phyloP scores from a whole-genome alignment of 331 rosid species.

The Dryas integrifolia region DNA sequence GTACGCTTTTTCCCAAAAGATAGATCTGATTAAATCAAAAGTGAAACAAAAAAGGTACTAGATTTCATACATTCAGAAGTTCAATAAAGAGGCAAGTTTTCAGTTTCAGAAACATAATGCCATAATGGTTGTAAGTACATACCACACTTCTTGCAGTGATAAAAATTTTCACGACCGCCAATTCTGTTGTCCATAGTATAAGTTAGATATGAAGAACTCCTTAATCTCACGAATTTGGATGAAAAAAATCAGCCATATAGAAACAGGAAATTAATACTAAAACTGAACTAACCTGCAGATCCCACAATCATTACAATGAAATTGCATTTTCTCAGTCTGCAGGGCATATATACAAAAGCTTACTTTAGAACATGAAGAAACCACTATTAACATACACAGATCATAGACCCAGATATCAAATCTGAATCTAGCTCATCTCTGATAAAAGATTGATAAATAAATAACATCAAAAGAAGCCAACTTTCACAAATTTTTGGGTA shows the following conservation, averaged over 20 bases:
- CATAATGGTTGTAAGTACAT: slow-evolving; percentile 33
- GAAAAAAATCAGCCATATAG: slow-evolving; percentile 9
- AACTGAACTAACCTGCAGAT: slow-evolving; percentile 67
- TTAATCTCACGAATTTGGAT: slow-evolving; percentile 18
- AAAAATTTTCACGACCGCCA: slow-evolving; percentile 75
- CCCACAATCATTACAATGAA: slow-evolving; percentile 92
- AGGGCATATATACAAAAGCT: slow-evolving; percentile 12
- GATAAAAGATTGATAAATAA: slow-evolving; percentile 12
- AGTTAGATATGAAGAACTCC: slow-evolving; percentile 22
- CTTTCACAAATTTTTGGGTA: background rate
- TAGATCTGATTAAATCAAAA: background rate
- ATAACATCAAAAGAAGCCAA: slow-evolving; percentile 17
- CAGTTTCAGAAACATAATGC: background rate
- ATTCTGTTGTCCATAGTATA: slow-evolving; percentile 49
- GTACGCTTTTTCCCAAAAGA: background rate
- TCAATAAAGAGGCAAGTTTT: background rate
- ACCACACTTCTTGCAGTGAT: slow-evolving; percentile 88
- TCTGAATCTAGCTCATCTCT: slow-evolving; percentile 20
- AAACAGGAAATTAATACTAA: background rate
- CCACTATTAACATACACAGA: slow-evolving; percentile 13
- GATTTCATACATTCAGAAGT: background rate
- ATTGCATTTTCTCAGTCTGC: slow-evolving; percentile 62
- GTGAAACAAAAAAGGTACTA: background rate
- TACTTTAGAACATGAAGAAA: slow-evolving; percentile 14
- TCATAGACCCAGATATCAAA: slow-evolving; percentile 7